These are phyloP conservation scores for Escallonia herrerae DNA, from an alignment of 129 eudicot genomes.

Conservation along the genomic window DNA sequence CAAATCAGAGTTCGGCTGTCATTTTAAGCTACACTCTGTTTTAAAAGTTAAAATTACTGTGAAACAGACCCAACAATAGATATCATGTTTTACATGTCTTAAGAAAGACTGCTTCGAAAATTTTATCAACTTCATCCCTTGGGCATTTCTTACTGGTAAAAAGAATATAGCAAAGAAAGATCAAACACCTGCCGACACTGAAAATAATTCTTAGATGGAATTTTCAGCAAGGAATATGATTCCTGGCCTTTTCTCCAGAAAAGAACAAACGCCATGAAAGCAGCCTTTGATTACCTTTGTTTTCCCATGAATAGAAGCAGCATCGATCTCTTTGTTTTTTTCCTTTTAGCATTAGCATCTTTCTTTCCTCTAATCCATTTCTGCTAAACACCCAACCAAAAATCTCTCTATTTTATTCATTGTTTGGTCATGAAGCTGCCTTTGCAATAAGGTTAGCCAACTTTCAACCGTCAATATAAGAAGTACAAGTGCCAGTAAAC, in stretches of 20 bases:
- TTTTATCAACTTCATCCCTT: no score
- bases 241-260: neutral
- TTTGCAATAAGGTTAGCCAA: neutral
- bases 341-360: neutral
- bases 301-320: neutral
- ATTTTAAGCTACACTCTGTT: no score
- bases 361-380: neutral
- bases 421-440: slow-evolving; percentile 10
- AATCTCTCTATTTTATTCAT: neutral
- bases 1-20: no score
- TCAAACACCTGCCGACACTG: neutral
- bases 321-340: neutral
- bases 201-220: slow-evolving; percentile 1
- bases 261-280: slow-evolving; percentile 9
- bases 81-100: no score
- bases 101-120: no score
- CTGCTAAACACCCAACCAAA: neutral
- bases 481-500: neutral
- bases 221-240: slow-evolving; percentile 21
- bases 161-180: neutral
- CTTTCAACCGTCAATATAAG: no score
- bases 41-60: no score
- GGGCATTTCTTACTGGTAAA: no score
- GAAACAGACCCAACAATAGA: no score
- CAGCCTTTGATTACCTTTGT: slow-evolving; percentile 4